Base-by-base conservation (phyloP, 2,329 filamentous ascomycete genomes). In the Dothistroma septosporum region DNA sequence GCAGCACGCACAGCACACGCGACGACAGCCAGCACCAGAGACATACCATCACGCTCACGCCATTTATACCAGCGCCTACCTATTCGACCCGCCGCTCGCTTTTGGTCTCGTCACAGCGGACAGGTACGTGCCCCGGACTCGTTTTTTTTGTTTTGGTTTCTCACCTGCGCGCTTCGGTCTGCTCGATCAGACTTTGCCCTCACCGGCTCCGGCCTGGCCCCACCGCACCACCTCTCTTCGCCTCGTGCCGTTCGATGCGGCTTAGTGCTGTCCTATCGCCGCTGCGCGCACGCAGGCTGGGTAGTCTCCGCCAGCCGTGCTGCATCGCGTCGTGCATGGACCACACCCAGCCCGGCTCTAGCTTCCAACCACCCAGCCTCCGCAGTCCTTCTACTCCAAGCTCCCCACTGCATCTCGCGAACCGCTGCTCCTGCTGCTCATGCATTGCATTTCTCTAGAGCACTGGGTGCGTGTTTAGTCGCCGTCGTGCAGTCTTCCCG, bases 381-480 rank as follows among this genome's bases (percentile, higher is more conserved):
- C 66, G 60, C 64, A 64, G 49, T 59, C 64, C 68, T 66, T 65
- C 65, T 64, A 59, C 66, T 59, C 65, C 62, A 66, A 31, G 62
- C 57, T 67, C 68, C 66, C 70, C 68, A 62, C 65, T 65, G 61
- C 69, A 63, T 58, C 62, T 70, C 58, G 69, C 67, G 67, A 70
- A 68, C 67, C 68, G 67, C 67, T 61, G 62, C 61, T 68, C 64
- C 47, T 31, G 22, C 64, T 63, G 61, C 65, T 67, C 67, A 70
- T 73, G 71, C 71, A 73, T 72, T 72, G 70, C 71, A 72, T 73
- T 68, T 67, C 61, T 63, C 66, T 71, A 70, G 66, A 70, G 64
- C 64, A 70, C 67, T 66, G 65, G 71, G 70, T 72, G 71, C 71
- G 70, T 72, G 63, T 63, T 61, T 70, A 67, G 68, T 69, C 65